phyloP scores from a whole-genome alignment of 768 basidiomycete genomes.

The Butyriboletus loyo region DNA sequence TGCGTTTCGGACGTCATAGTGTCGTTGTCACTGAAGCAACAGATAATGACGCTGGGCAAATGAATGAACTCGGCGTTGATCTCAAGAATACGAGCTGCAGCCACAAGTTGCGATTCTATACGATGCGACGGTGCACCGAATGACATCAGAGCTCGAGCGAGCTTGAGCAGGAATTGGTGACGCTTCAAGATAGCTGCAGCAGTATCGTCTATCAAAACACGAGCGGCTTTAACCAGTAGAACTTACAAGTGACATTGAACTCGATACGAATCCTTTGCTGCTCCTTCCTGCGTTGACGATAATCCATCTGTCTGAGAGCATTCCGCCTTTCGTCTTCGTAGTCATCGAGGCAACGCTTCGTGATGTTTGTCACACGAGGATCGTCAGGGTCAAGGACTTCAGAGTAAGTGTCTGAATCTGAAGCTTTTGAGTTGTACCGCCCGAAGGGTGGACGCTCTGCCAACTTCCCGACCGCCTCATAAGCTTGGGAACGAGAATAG shows the following conservation, averaged over 20 bases:
- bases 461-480: conserved; percentile 13
- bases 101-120: conserved; percentile 87
- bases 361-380: conserved; percentile 61
- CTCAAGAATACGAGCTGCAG: conserved; percentile 85
- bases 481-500: conserved; percentile 22
- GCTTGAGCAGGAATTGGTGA: conserved; percentile 81
- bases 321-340: conserved; percentile 61
- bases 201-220: neutral
- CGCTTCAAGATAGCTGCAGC: conserved; percentile 68
- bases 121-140: conserved; percentile 93
- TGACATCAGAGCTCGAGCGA: conserved; percentile 85
- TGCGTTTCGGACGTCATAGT: conserved; percentile 88
- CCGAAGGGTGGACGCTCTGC: conserved; percentile 11
- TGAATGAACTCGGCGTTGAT: conserved; percentile 91
- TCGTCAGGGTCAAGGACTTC: conserved; percentile 70
- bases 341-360: conserved; percentile 50
- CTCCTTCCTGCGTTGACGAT: conserved; percentile 64
- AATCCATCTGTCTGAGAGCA: conserved; percentile 61
- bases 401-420: conserved; percentile 39
- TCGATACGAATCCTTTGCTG: conserved; percentile 64
- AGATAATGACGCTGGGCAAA: conserved; percentile 76
- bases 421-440: conserved; percentile 45
- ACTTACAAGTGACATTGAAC: conserved; percentile 69
- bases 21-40: conserved; percentile 86
- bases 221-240: conserved; percentile 8